Percentiles rank a stretch among this genome's conserved stretches.
Evolutionary conservation across 352 stramenopile genomes (phyloP).

Genomic region (Aphanomyces cochlioides): DNA sequence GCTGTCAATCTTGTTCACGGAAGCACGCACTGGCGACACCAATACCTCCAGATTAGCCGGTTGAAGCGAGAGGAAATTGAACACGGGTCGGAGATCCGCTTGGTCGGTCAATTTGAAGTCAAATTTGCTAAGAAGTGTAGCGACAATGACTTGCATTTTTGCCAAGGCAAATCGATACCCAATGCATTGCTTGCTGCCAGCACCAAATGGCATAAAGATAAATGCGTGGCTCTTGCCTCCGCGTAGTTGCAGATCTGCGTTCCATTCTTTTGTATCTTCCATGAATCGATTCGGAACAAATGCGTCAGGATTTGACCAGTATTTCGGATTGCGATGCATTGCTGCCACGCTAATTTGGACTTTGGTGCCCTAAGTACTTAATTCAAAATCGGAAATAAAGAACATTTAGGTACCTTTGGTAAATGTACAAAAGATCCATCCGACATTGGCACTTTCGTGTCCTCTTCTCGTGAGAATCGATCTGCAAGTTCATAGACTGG

Average conservation of each 20-base stretch:
- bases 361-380: slow-evolving; percentile 30
- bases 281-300: slow-evolving; percentile 47
- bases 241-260: slow-evolving; percentile 23
- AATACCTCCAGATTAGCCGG: background rate
- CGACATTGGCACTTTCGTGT: background rate
- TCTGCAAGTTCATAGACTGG: background rate
- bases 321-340: slow-evolving; percentile 40
- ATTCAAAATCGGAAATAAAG: slow-evolving; percentile 17
- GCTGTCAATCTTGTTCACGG: too few species aligned
- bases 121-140: slow-evolving; percentile 36
- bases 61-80: background rate
- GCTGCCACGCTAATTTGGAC: slow-evolving; percentile 38
- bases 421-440: background rate
- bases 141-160: slow-evolving; percentile 10
- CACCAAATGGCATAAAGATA: slow-evolving; percentile 44
- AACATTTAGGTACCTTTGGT: slow-evolving; percentile 33
- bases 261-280: background rate
- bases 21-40: too few species aligned
- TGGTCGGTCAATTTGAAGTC: slow-evolving; percentile 16
- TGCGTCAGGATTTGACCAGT: slow-evolving; percentile 43
- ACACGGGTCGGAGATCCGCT: background rate
- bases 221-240: slow-evolving; percentile 32
- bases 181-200: slow-evolving; percentile 25
- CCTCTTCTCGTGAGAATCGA: background rate
- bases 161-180: slow-evolving; percentile 12